Evolutionary conservation across 192 early-diverging fungal species (phyloP), one percentile per base, ranked within the genome.

Genomic region (Endogone sp.): DNA sequence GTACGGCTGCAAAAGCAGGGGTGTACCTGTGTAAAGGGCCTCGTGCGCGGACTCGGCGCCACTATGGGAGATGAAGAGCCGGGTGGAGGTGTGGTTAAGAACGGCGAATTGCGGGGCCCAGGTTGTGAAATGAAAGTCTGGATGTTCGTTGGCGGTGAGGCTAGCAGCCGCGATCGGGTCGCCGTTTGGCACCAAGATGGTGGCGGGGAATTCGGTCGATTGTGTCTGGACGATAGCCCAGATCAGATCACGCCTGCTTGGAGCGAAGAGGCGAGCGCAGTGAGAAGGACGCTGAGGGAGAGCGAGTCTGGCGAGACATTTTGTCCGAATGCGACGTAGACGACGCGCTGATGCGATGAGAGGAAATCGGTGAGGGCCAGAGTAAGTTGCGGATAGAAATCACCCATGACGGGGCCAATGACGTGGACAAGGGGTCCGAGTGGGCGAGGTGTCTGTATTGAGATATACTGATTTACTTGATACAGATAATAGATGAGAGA

Each of bases 61-160:
- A 1, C 70, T 69, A 21, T 81, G 72, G 1, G 62, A 75, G 16
- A 81, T 20, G 55, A 79, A 81, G 2, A 75, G 2, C 24, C 29
- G 31, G 8, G 58, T 67, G 0, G 67, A 63, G 0, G 60, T n/a
- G 60, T 81, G 79, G 21, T 67, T 64, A 2, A 78, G 58, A 25
- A 75, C 67, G 4, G 76, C 60, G 24, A 72, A 74, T 56, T 81
- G 79, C 2, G 76, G 71, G 0, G 73, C 67, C 69, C 70, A 78
- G 23, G 22, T 37, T 2, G 26, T 3, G 21, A 79, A 26, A 2
- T 9, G 49, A 8, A 74, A 22, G 22, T 68, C 23, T 3, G 71
- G 29, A 61, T 70, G 23, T 21, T 55, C 26, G 37, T 49, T 49
- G 0, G 22, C 13, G 3, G 62, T 13, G 29, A 65, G 28, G 16